Conservation (phyloP, 2,329 filamentous ascomycete species). For the Ascosphaera apis region DNA sequence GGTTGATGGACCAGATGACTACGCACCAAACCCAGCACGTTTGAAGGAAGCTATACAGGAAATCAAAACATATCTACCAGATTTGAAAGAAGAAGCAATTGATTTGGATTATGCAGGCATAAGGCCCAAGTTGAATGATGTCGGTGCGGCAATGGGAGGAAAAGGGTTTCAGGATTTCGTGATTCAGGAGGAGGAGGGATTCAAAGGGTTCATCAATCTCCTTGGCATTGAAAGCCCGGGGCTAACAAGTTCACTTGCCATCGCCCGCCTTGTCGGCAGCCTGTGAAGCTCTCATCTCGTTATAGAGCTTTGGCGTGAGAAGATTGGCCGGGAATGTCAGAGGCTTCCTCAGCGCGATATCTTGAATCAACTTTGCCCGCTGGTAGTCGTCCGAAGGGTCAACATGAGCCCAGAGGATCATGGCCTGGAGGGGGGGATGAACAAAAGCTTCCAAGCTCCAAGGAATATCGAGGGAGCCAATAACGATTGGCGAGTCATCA, state of each 20-base stretch:
- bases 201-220: conserved; percentile 65
- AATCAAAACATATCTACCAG: conserved; percentile 59
- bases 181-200: conserved; percentile 54
- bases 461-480: too few relatives aligned
- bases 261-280: too few relatives aligned
- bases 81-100: conserved; percentile 41
- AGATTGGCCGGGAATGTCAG: too few relatives aligned
- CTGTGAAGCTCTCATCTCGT: too few relatives aligned
- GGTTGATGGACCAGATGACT: conserved; percentile 47
- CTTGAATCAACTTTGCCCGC: too few relatives aligned
- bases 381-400: too few relatives aligned
- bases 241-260: conserved; percentile 65
- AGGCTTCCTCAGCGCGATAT: too few relatives aligned
- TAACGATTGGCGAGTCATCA: too few relatives aligned
- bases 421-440: too few relatives aligned
- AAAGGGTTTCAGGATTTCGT: conserved; percentile 67
- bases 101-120: conserved; percentile 77
- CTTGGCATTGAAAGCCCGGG: conserved; percentile 87
- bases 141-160: conserved; percentile 30
- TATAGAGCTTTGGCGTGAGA: too few relatives aligned
- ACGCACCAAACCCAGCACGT: conserved; percentile 41
- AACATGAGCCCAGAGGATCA: too few relatives aligned
- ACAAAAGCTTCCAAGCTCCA: too few relatives aligned
- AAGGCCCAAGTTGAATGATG: conserved; percentile 52
- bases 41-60: conserved; percentile 45